Evolutionary conservation across 371 early-diverging fungal genomes (phyloP), one percentile per base, ranked within the genome.

Genomic region (Cokeromyces recurvatus): DNA sequence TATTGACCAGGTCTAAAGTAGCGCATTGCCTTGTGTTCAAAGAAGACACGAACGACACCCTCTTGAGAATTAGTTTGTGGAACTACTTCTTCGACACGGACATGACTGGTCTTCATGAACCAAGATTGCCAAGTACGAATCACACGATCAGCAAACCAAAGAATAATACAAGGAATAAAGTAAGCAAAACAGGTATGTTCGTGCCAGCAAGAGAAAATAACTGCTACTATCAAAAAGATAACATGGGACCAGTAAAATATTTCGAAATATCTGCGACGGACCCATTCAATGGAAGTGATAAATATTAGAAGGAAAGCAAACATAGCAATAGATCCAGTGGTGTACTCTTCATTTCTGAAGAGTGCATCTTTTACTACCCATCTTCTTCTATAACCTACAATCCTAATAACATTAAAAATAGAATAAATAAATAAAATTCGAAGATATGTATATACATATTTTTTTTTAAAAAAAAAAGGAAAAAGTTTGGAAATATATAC

Each of bases 1-100:
- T 74, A 74, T 46, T 74, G 74, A 31, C 74, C 74, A 14, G 74
- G 71, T 17, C 54, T 55, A 46, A 65, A 74, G 14, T 43, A 39
- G 11, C 43, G 25, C 14, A 62, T 20, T 6, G 44, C 41, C n/a
- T 32, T 42, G 39, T 65, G 57, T 29, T 70, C 64, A 22, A 74
- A 74, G n/a, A 70, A 44, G 11, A 70, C 57, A 12, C 66, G 64
- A 2, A 53, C 51, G 15, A 74, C 66, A 27, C 68, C 71, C 32
- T 62, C 62, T 24, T 58, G 55, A 5, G 50, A 34, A 10, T 42
- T 40, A 19, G 62, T 51, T n/a, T 54, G 46, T 1, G 51, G 34
- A 1, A 61, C 48, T 0, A 53, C 56, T 39, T 60, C 49, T 2
- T 67, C 62, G 0, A 67, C 48, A 14, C 49, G 47, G 10, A 74